Evolutionary conservation across 345 rosid genomes (phyloP).

Genomic region (Arabis hirsuta): DNA sequence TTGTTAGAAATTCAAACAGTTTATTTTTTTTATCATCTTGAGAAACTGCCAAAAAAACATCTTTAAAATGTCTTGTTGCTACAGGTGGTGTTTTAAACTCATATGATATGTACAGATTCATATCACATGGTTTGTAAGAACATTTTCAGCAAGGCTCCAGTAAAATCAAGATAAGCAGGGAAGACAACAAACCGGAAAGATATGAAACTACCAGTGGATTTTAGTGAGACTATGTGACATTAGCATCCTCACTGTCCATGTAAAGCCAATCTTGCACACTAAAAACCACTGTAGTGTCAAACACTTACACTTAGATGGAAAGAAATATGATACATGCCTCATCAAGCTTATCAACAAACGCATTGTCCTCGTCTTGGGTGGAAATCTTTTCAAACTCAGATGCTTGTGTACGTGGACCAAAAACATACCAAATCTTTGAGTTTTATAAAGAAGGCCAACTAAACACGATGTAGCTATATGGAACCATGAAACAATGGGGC

Average conservation of each 20-base stretch:
- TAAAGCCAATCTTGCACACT: constrained; percentile 99
- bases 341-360: constrained; percentile 82
- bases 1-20: no score
- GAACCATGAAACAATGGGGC: no score
- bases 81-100: constrained; percentile 84
- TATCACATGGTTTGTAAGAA: constrained; percentile 9
- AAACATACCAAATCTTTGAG: no score
- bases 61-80: constrained; percentile 68
- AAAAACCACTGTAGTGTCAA: constrained; percentile 6
- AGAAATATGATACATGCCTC: constrained; percentile 52
- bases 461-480: no score
- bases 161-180: constrained; percentile 13
- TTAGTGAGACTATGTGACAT: constrained; percentile 71
- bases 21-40: no score
- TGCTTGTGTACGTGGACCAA: no score
- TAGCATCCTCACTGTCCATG: constrained; percentile 93
- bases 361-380: constrained; percentile 39
- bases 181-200: constrained; percentile 63
- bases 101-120: constrained; percentile 53
- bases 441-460: no score
- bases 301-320: no score
- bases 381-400: no score
- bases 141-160: background rate
- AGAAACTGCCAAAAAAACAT: constrained; percentile 32
- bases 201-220: constrained; percentile 75